These are phyloP conservation scores for Pichia sp. DNA, from an alignment of 1,139 yeast species.

Conservation along the genomic window DNA sequence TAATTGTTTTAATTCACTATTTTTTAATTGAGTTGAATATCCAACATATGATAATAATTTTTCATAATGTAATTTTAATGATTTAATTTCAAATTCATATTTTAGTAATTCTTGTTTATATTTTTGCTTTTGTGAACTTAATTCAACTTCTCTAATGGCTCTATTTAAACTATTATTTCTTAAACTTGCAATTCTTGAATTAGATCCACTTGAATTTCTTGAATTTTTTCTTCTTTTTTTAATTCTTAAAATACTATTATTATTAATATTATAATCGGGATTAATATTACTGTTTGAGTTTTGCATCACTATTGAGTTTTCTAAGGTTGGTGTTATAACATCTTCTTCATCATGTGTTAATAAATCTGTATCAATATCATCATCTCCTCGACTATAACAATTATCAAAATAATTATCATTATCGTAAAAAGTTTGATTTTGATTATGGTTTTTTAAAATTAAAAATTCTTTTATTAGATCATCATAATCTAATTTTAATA, in stretches of 20 bases:
- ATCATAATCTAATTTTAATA: conserved; percentile 25
- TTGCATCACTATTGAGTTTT: too few relatives aligned
- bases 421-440: too few relatives aligned
- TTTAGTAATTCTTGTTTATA: conserved; percentile 47
- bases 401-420: conserved; percentile 5
- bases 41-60: conserved; percentile 53
- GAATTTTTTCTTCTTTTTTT: conserved; percentile 9
- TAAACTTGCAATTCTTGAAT: conserved; percentile 18
- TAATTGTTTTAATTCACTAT: conserved; percentile 1
- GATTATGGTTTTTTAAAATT: conserved; percentile 3
- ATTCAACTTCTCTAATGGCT: conserved; percentile 28
- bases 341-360: too few relatives aligned
- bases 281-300: too few relatives aligned
- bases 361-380: conserved; percentile 8
- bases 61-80: conserved; percentile 49
- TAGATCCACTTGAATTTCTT: conserved; percentile 1
- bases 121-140: conserved; percentile 23
- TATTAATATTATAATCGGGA: too few relatives aligned
- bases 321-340: too few relatives aligned
- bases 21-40: conserved; percentile 44
- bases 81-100: conserved; percentile 48
- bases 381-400: too few relatives aligned
- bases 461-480: conserved; percentile 22
- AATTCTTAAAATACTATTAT: too few relatives aligned
- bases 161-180: conserved; percentile 22